Evolutionary conservation across 2,329 filamentous ascomycete genomes (phyloP), one percentile per base, ranked within the genome.

Genomic region (Sporothrix globosa): DNA sequence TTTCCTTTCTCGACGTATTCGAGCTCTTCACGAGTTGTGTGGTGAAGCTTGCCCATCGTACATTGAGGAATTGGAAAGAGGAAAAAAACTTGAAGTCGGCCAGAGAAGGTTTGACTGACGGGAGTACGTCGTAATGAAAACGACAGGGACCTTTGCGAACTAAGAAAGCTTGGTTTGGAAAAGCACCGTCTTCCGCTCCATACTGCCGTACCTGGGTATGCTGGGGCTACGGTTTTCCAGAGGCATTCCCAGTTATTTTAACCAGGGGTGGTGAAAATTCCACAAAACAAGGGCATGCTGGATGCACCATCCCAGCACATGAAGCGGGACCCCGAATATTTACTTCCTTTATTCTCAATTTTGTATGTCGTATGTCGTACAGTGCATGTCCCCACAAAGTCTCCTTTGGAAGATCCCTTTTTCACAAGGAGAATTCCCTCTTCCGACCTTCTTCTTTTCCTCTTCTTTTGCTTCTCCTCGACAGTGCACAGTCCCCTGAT

Each of bases 131-230:
- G 34, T 21, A 50, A 65, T n/a, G 30, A 50, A 17, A 50, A 30
- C 9, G 46, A 50, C 61, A 65, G 46, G 46, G 58, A 39, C 14
- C 7, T 34, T 50, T 65, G 17, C 21, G 44, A 46, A 44, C 60
- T 65, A 65, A 65, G 60, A 65, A 65, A 65, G 61, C 61, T 65
- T 65, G 61, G n/a, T 48, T 34, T 14, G 44, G 46, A 50, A 34
- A 24, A 30, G 41, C 58, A 39, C 61, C 44, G 44, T 34, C 24
- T 65, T 44, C 44, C 21, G 61, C 24, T 50, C 58, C 44, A 65
- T 21, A 50, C 30, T 30, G 9, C 61, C 61, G 27, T 21, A n/a
- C 58, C 39, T 61, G 21, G 34, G 34, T 9, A 30, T 30, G 30
- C 34, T 34, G 34, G 34, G 6, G 61, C 61, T 65, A 21, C 61